Evolutionary conservation across 2,329 filamentous ascomycete species (phyloP).

Genomic region (Fusarium stilboides): DNA sequence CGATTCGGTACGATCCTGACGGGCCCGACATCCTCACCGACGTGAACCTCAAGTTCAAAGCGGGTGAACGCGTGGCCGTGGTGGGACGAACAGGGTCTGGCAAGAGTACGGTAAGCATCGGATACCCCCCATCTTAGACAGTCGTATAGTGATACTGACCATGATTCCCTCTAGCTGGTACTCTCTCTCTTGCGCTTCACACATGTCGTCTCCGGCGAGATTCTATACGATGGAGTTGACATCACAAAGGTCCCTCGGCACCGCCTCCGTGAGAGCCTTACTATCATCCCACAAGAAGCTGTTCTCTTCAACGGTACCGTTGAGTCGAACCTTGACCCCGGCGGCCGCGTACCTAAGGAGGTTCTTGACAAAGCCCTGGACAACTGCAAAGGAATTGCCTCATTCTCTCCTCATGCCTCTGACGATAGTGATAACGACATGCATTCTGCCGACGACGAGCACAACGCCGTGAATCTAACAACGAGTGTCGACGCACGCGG

Average conservation of each 20-base stretch:
- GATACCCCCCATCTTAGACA: background rate
- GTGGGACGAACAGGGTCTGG: constrained; percentile 87
- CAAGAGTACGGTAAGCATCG: constrained; percentile 79
- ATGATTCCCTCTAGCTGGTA: constrained; percentile 56
- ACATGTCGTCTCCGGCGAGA: constrained; percentile 65
- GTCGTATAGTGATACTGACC: constrained; percentile 16
- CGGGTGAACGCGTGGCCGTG: constrained; percentile 83
- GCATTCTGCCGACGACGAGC: constrained; percentile 29
- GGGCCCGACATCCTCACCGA: constrained; percentile 65
- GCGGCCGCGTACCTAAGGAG: constrained; percentile 67
- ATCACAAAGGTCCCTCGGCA: constrained; percentile 67
- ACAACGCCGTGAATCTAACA: constrained; percentile 55
- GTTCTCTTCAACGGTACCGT: constrained; percentile 70
- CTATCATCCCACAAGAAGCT: constrained; percentile 72
- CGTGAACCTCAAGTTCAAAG: constrained; percentile 67
- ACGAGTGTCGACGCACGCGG: constrained; percentile 67
- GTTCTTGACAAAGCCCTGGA: constrained; percentile 72
- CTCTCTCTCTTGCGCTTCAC: constrained; percentile 70
- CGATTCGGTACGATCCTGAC: constrained; percentile 63
- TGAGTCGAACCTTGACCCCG: constrained; percentile 75
- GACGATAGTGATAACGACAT: constrained; percentile 52
- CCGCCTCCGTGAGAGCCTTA: constrained; percentile 67
- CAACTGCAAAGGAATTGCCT: constrained; percentile 73
- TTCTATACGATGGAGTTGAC: constrained; percentile 70
- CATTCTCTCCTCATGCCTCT: constrained; percentile 60